phyloP scores from a whole-genome alignment of 306 rosid genomes.

The Purshia tridentata region DNA sequence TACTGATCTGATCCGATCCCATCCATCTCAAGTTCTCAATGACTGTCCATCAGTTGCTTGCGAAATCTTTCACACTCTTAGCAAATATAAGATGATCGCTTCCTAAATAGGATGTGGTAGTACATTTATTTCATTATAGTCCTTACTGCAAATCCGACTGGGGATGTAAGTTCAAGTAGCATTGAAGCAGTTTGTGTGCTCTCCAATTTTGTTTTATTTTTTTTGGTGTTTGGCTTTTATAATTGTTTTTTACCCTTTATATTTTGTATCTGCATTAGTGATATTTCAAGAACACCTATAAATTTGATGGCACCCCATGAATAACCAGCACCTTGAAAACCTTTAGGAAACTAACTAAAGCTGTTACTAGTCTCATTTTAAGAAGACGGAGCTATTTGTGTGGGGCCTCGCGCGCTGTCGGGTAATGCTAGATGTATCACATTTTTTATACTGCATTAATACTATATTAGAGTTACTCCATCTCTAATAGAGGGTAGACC shows the following conservation, averaged over 20 bases:
- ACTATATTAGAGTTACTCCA: too few species aligned
- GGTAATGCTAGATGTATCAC: too few species aligned
- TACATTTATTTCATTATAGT: slow-evolving; percentile 49
- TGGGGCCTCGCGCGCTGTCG: too few species aligned
- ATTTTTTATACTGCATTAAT: too few species aligned
- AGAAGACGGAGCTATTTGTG: too few species aligned
- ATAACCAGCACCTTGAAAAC: too few species aligned
- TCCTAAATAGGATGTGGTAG: slow-evolving; percentile 32
- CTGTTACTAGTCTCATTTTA: too few species aligned
- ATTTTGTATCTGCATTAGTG: neutral
- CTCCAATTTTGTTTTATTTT: slow-evolving; percentile 5
- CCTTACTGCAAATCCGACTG: slow-evolving; percentile 49
- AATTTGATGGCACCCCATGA: too few species aligned
- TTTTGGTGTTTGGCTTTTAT: too few species aligned
- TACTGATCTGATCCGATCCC: slow-evolving; percentile 6
- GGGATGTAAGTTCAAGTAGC: slow-evolving; percentile 38
- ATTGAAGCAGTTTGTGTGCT: slow-evolving; percentile 33
- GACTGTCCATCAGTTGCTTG: slow-evolving; percentile 19
- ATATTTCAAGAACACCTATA: too few species aligned
- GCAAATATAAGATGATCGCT: slow-evolving; percentile 35
- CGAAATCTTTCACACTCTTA: slow-evolving; percentile 22
- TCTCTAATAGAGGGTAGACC: too few species aligned
- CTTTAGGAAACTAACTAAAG: too few species aligned
- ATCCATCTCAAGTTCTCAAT: slow-evolving; percentile 15
- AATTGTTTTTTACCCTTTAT: neutral